phyloP scores from a whole-genome alignment of 108 stramenopile species.

The Epithemia pelagica region DNA sequence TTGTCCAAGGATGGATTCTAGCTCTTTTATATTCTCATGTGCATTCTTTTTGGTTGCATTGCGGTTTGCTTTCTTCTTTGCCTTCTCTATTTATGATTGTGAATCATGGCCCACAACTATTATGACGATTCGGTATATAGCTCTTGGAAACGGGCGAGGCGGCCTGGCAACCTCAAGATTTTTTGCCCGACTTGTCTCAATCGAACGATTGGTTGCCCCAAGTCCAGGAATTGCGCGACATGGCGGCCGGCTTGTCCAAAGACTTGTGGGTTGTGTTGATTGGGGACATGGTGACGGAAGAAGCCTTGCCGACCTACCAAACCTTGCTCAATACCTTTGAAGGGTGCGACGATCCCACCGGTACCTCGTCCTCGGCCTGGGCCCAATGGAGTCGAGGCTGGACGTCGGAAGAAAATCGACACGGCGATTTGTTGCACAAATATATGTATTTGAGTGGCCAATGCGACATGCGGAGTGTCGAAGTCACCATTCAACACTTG shows the following conservation, averaged over 20 bases:
- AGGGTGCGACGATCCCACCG: conserved; percentile 88
- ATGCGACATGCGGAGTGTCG: conserved; percentile 84
- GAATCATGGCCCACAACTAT: not conserved
- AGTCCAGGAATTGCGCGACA: conserved; percentile 63
- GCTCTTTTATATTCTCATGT: too few relatives aligned
- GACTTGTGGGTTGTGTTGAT: conserved; percentile 82
- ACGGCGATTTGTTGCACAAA: conserved; percentile 89
- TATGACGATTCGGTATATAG: conserved; percentile 25
- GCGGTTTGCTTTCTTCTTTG: not conserved
- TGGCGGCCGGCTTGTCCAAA: conserved; percentile 64
- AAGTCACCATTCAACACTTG: conserved; percentile 89
- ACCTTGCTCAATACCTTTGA: conserved; percentile 90
- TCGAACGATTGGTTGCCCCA: conserved; percentile 62
- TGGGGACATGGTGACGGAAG: conserved; percentile 92
- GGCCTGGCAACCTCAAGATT: conserved; percentile 90
- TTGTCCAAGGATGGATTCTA: not conserved
- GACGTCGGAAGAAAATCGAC: conserved; percentile 91
- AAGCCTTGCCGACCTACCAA: conserved; percentile 89
- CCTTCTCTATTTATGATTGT: too few relatives aligned
- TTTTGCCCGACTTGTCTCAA: conserved; percentile 74
- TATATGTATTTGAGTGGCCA: conserved; percentile 81
- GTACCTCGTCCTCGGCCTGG: conserved; percentile 79
- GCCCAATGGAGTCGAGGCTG: conserved; percentile 85
- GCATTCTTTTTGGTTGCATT: too few relatives aligned
- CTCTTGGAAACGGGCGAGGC: conserved; percentile 85